Conservation (phyloP, 495 filamentous ascomycete species). For the Tuber melanosporum region DNA sequence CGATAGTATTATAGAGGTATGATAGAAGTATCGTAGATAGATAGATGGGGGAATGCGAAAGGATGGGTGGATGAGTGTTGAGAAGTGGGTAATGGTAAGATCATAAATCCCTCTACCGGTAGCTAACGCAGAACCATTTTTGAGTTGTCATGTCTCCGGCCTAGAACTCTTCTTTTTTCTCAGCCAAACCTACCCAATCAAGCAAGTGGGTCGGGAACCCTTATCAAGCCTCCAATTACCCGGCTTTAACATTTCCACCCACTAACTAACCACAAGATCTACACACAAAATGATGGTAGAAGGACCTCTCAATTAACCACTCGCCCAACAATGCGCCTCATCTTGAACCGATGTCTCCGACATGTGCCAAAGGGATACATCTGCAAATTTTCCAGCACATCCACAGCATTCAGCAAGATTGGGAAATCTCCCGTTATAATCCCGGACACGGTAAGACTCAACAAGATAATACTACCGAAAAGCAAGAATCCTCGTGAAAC, state of each 20-base stretch:
- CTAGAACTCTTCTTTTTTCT: not conserved
- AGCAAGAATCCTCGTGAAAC: conserved; percentile 50
- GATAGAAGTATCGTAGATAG: not conserved
- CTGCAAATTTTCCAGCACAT: conserved; percentile 64
- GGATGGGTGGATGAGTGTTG: not conserved
- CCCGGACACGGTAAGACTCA: conserved; percentile 72
- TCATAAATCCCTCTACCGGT: not conserved
- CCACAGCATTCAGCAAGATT: conserved; percentile 65
- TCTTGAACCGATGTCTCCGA: conserved; percentile 16
- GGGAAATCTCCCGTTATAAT: conserved; percentile 74
- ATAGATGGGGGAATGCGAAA: not conserved
- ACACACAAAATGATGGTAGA: not conserved
- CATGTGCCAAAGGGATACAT: not conserved
- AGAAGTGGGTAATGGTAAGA: not conserved
- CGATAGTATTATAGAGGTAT: not conserved
- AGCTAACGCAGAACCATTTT: not conserved
- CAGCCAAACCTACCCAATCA: not conserved
- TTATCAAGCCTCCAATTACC: not conserved
- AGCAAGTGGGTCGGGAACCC: not conserved
- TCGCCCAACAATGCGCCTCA: conserved; percentile 19
- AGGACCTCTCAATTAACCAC: not conserved
- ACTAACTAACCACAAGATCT: not conserved
- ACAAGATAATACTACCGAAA: conserved; percentile 54
- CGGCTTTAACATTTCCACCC: not conserved
- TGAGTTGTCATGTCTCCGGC: not conserved